Evolutionary conservation across 495 filamentous ascomycete genomes (phyloP), one percentile per base, ranked within the genome.

Genomic region (Penicillium canescens): DNA sequence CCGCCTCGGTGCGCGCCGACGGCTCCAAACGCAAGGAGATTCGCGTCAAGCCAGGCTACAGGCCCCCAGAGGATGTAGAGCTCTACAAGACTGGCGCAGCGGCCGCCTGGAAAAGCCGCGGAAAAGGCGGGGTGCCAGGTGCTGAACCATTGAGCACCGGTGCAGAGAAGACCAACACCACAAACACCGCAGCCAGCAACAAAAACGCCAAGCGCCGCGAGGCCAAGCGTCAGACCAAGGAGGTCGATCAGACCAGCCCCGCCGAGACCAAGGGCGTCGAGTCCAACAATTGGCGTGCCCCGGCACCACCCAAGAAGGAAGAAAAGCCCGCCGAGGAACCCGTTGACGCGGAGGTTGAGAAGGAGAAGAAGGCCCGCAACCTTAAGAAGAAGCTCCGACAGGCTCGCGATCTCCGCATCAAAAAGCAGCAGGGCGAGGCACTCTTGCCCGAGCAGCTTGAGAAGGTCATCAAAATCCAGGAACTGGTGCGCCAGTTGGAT

Each of bases 351-450:
- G 88, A 91, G 56, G 87, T 78, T 0, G 92, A 96, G 65, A 90
- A 83, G 59, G 91, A 96, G 68, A 98, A 96, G 79, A 91, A 95
- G 64, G 94, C 86, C 3, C 86, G 91, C 52, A 93, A 89, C 50
- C 74, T 99, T n/a, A 89, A 87, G 73, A 99, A 99, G 77, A 99
- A 98, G 67, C 80, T 99, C 35, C 84, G 89, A 52, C 95, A 98
- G 67, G 94, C 94, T 3, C 87, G 87, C 56, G 94, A 98, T 1
- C 74, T 99, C 38, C 87, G 88, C 62, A 87, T 85, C 61, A 96
- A 96, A 78, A 96, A 96, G 72, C 89, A 96, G 20, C 82, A 84
- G 35, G 95, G 94, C 21, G 86, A 88, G 56, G 74, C 78, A 0
- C 69, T 99, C 55, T 75, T 96, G 12, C 95, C 95, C 0, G 95